These are phyloP conservation scores for Sophora flavescens DNA, from an alignment of 306 rosid genomes.

Conservation along the genomic window DNA sequence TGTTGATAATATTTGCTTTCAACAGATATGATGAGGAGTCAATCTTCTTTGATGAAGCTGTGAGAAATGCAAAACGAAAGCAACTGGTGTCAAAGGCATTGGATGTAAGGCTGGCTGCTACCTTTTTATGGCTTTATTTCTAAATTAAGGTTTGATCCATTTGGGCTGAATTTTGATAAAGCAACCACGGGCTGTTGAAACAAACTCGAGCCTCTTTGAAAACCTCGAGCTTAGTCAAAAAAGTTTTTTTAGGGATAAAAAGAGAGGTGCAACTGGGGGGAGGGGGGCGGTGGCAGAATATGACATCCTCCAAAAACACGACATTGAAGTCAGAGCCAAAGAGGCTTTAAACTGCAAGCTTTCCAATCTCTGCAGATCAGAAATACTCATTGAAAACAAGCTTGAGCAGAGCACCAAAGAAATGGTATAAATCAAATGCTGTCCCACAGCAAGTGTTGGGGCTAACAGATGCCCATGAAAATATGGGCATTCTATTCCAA, in stretches of 20 bases:
- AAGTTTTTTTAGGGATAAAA: background rate
- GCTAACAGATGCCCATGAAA: conserved; percentile 10
- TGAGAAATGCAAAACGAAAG: conserved; percentile 73
- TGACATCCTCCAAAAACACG: conserved; percentile 4
- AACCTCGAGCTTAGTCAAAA: conserved; percentile 13
- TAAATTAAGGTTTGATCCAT: conserved; percentile 20
- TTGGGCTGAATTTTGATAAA: conserved; percentile 32
- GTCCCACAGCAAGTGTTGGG: conserved; percentile 7
- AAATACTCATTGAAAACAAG: conserved; percentile 33
- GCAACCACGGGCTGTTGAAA: background rate
- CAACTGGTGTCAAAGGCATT: conserved; percentile 68
- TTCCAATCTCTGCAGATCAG: background rate
- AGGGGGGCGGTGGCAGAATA: background rate
- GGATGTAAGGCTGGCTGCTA: conserved; percentile 64
- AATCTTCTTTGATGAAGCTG: conserved; percentile 78
- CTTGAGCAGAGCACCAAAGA: conserved; percentile 12
- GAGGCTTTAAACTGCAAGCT: conserved; percentile 20
- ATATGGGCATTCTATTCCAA: background rate
- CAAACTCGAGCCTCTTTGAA: conserved; percentile 20
- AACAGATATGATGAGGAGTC: conserved; percentile 83
- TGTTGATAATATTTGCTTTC: conserved; percentile 40
- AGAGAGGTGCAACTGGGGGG: background rate
- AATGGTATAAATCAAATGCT: conserved; percentile 6
- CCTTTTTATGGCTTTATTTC: conserved; percentile 14
- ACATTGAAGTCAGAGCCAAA: background rate